Evolutionary conservation across 2,329 filamentous ascomycete species (phyloP), one percentile per base, ranked within the genome.

Genomic region (Curvularia spicifera): DNA sequence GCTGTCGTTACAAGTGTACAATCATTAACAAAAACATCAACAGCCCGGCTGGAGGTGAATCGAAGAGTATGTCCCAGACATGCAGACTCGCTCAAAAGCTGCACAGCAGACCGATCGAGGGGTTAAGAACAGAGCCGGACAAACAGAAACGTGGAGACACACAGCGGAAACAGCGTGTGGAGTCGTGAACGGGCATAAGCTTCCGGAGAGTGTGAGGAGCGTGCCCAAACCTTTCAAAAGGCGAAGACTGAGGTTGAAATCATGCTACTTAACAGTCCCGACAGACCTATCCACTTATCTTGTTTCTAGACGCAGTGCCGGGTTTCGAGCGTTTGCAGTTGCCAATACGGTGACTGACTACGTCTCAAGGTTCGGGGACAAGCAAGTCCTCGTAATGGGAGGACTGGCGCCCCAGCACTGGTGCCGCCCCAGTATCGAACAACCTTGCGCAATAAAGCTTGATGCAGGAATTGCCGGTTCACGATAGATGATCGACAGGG

Each of bases 31-130:
- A 73, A 63, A 66, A 71, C 57, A 66, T 69, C 50, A 70, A 72
- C 74, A 76, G 74, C 61, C 66, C 74, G 74, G 74, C 74, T 76
- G 72, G 59, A 63, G 59, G 42, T 59, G 55, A 61, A 62, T 66
- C 57, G 49, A 65, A 72, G 64, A 45, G 55, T 59, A 54, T 56
- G 66, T 66, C 60, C 60, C 71, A 72, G 70, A 73, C 70, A 74
- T 73, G 69, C 71, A 72, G 65, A 68, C 66, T 68, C 68, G 60
- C 59, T 70, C 67, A 71, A 67, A 63, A 67, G 67, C 72, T 75
- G 74, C 74, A 64, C 72, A 75, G 73, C 72, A 76, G 72, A 58
- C 26, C 28, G 26, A 51, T n/a, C n/a, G 46, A 50, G 65, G 22
- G 53, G 58, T 65, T 57, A 64, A 75, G 66, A 65, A 64, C 56